Evolutionary conservation across 140 eudicot species (phyloP), one percentile per base, ranked within the genome.

Genomic region (Ambrosia hybrid): DNA sequence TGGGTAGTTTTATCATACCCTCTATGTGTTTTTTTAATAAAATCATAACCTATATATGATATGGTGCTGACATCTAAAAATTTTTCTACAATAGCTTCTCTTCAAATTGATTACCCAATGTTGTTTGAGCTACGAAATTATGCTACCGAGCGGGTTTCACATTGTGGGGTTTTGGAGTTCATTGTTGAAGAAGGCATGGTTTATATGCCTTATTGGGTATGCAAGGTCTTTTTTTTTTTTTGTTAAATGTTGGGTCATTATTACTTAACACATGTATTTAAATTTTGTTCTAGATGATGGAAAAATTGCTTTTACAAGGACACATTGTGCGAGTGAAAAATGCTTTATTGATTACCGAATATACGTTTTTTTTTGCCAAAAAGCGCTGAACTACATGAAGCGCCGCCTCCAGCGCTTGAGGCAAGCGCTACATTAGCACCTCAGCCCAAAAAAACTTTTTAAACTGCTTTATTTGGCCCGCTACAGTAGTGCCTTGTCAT

Each of bases 161-260:
- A 90, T 66, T 88, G 99, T 73, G 95, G 99, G 66, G 97, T 94
- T 68, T 77, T 90, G 62, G 97, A 94, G 85, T 90, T 90, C 82
- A 94, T 90, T 86, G 97, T 96, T 5, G 99, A 93, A 86, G 98
- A 93, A 83, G 98, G 98, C 85, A 82, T 93, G 97, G 86, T 93
- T 37, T 93, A 90, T 73, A 87, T 93, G 98, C 97, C 97, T 49
- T 93, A 93, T 75, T 93, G 99, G 99, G 98, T 93, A 85, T 13
- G 80, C 55, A 30, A 67, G 33, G 55, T 55, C 51, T 36, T 49
- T 62, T 14, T 61, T 51, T 21, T 9, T 3, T 4, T 67, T 37
- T 41, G 21, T 1, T 48, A 43, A 55, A 3, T 57, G 9, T 74
- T 38, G 55, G 12, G 70, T 45, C 9, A 5, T 45, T 61, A 64